Conservation (phyloP, 2,329 filamentous ascomycete species). For the Fusarium staphyleae region DNA sequence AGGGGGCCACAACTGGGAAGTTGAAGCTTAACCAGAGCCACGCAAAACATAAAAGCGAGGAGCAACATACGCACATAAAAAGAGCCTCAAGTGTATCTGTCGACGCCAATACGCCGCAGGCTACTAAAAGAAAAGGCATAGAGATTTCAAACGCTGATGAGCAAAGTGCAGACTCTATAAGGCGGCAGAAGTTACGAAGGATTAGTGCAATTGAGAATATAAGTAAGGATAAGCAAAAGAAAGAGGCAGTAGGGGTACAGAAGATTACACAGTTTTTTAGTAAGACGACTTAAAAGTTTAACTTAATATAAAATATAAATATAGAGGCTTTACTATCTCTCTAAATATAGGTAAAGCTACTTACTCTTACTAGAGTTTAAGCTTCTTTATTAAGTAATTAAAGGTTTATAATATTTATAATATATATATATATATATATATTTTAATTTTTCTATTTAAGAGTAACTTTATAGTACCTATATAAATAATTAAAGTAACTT, state of each 20-base stretch:
- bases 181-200: slow-evolving; percentile 30
- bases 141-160: slow-evolving; percentile 19
- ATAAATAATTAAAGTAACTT: too few species aligned
- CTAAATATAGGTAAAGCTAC: too few species aligned
- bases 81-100: background rate
- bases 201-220: slow-evolving; percentile 54
- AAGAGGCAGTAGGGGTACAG: slow-evolving; percentile 58
- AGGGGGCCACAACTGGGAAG: slow-evolving; percentile 38
- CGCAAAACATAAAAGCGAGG: slow-evolving; percentile 6
- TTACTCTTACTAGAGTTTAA: too few species aligned
- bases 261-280: slow-evolving; percentile 88
- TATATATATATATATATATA: too few species aligned
- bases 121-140: slow-evolving; percentile 40
- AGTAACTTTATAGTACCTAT: too few species aligned
- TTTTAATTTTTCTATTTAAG: too few species aligned
- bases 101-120: background rate
- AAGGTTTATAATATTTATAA: too few species aligned
- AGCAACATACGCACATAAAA: background rate
- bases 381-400: too few species aligned
- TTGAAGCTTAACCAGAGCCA: background rate
- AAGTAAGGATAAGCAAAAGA: slow-evolving; percentile 67
- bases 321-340: too few species aligned
- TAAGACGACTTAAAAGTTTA: background rate
- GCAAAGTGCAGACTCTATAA: slow-evolving; percentile 37
- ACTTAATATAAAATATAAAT: too few species aligned